Conservation (phyloP, 2,329 filamentous ascomycete species). For the Colletotrichum spinosum region DNA sequence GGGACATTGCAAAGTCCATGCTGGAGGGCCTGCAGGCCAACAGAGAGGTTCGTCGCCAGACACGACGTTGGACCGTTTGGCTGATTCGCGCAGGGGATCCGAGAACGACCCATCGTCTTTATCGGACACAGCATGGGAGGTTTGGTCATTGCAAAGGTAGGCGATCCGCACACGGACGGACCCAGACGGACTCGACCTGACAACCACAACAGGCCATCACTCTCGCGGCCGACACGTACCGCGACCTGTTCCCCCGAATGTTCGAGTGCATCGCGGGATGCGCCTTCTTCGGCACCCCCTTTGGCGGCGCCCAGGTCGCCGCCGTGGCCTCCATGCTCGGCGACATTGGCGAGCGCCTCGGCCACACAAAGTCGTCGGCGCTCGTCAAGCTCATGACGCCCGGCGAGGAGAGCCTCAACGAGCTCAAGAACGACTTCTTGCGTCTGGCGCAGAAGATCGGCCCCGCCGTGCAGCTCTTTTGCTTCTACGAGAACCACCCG, state of each 20-base stretch:
- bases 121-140: conserved; percentile 59
- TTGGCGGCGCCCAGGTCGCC: conserved; percentile 51
- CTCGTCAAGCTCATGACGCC: conserved; percentile 55
- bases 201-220: conserved; percentile 16
- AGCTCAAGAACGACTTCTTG: conserved; percentile 54
- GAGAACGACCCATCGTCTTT: conserved; percentile 53
- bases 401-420: conserved; percentile 50
- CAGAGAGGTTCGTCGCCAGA: conserved; percentile 46
- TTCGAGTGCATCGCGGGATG: conserved; percentile 54
- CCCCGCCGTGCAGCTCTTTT: conserved; percentile 51
- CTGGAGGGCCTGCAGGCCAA: conserved; percentile 48
- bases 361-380: conserved; percentile 48
- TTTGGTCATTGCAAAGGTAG: conserved; percentile 55
- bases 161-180: conserved; percentile 13
- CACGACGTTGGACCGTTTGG: fast-evolving
- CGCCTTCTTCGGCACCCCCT: conserved; percentile 56
- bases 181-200: background rate
- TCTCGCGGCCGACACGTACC: conserved; percentile 47
- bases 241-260: conserved; percentile 51
- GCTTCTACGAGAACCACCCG: conserved; percentile 54
- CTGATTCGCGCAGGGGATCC: conserved; percentile 19
- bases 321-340: conserved; percentile 52
- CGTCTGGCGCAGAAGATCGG: conserved; percentile 47
- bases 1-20: conserved; percentile 51
- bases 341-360: conserved; percentile 47